These are phyloP conservation scores for Chalciporus pseudorubinellus DNA, from an alignment of 768 basidiomycete genomes.

Conservation along the genomic window DNA sequence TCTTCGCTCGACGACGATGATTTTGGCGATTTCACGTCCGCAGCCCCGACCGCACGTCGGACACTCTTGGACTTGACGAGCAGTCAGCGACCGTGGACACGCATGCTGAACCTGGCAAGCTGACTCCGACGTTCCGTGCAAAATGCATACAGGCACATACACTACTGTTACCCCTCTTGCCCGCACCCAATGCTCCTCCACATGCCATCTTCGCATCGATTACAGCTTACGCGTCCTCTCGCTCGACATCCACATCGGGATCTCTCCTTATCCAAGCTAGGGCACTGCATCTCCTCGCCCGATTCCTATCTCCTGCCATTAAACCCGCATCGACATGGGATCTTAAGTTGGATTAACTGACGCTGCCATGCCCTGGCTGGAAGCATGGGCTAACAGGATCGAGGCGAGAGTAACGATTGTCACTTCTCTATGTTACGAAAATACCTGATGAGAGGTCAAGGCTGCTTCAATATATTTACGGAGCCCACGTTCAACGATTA, in stretches of 20 bases:
- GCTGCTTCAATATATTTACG: not conserved
- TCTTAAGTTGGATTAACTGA: too few relatives aligned
- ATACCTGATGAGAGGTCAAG: too few relatives aligned
- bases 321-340: slow-evolving; percentile 73
- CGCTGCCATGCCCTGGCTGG: not conserved
- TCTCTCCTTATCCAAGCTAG: slow-evolving; percentile 60
- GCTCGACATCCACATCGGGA: slow-evolving; percentile 35
- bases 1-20: slow-evolving; percentile 62
- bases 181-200: slow-evolving; percentile 58
- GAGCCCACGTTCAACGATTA: not conserved
- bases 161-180: slow-evolving; percentile 58
- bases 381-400: not conserved
- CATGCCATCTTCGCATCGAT: slow-evolving; percentile 59
- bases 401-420: not conserved
- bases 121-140: slow-evolving; percentile 41
- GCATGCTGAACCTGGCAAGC: slow-evolving; percentile 20
- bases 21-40: slow-evolving; percentile 81
- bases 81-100: slow-evolving; percentile 11
- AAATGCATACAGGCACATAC: slow-evolving; percentile 66
- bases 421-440: too few relatives aligned
- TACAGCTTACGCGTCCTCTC: slow-evolving; percentile 42
- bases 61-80: slow-evolving; percentile 21
- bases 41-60: slow-evolving; percentile 23
- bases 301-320: slow-evolving; percentile 68
- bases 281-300: slow-evolving; percentile 65